A percentile compares a stretch with the other conserved stretches of the same genome.
Evolutionary conservation across 2,329 filamentous ascomycete species (phyloP).

Genomic region (Stylonectria norvegica): DNA sequence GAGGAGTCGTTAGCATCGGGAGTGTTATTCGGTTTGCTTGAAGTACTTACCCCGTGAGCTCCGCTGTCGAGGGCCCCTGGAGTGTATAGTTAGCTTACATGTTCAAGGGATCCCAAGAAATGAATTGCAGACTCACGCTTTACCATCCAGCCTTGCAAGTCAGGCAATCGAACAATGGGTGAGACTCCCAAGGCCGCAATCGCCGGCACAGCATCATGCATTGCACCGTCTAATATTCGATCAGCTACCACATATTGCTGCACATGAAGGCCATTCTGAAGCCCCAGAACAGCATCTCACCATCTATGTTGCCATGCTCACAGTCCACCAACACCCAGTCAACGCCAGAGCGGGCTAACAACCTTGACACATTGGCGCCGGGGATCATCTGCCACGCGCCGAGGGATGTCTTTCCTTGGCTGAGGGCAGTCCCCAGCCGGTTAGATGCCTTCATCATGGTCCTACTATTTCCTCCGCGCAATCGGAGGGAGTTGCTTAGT

Average conservation of each 20-base stretch:
- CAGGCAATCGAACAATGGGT: constrained; percentile 50
- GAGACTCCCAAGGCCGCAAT: constrained; percentile 46
- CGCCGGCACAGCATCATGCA: constrained; percentile 53
- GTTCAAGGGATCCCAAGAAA: no score
- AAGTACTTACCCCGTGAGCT: constrained; percentile 44
- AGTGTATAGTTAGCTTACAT: no score
- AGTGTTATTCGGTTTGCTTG: no score
- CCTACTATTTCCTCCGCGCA: constrained; percentile 9
- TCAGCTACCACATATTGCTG: no score
- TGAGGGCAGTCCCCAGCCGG: constrained; percentile 48
- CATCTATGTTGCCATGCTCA: constrained; percentile 52
- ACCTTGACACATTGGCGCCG: constrained; percentile 55
- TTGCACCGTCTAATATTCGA: constrained; percentile 38
- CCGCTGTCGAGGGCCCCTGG: constrained; percentile 48
- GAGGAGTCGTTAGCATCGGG: constrained; percentile 9
- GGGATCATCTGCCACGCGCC: constrained; percentile 64
- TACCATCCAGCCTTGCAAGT: constrained; percentile 45
- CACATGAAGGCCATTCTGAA: not conserved
- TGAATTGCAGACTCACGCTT: constrained; percentile 38
- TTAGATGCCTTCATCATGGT: constrained; percentile 44
- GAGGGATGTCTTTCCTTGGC: constrained; percentile 46
- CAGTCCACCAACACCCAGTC: constrained; percentile 64
- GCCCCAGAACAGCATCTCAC: constrained; percentile 25
- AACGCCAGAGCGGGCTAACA: constrained; percentile 57
- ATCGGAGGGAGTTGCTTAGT: constrained; percentile 7